phyloP scores from a whole-genome alignment of 768 basidiomycete genomes.

The Suillus tomentosus region DNA sequence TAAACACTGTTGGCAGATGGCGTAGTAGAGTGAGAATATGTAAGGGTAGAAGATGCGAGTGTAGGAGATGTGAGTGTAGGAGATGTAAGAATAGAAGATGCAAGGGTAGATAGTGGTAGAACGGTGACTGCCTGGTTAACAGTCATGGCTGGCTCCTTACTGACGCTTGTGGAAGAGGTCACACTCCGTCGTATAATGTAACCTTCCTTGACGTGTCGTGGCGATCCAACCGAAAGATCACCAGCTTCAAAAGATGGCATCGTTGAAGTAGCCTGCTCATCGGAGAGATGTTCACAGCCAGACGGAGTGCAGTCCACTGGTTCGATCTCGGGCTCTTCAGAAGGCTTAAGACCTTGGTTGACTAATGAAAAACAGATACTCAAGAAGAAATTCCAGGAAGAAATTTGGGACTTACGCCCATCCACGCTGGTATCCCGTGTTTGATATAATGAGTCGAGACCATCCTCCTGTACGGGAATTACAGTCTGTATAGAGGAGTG shows the following conservation, averaged over 20 bases:
- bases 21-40: neutral
- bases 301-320: neutral
- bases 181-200: neutral
- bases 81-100: neutral
- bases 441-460: neutral
- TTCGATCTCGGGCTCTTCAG: neutral
- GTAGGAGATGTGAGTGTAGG: neutral
- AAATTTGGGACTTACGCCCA: neutral
- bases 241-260: neutral
- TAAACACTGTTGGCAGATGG: neutral
- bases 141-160: neutral
- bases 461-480: neutral
- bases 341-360: neutral
- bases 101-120: neutral
- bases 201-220: neutral
- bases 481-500: neutral
- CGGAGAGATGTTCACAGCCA: neutral
- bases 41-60: neutral
- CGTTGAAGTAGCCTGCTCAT: neutral
- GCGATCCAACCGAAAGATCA: neutral
- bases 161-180: neutral
- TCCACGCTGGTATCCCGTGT: neutral
- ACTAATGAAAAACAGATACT: neutral
- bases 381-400: neutral
- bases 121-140: neutral